These are phyloP conservation scores for Penicillium coprophilum DNA, from an alignment of 495 filamentous ascomycete genomes.

Conservation along the genomic window DNA sequence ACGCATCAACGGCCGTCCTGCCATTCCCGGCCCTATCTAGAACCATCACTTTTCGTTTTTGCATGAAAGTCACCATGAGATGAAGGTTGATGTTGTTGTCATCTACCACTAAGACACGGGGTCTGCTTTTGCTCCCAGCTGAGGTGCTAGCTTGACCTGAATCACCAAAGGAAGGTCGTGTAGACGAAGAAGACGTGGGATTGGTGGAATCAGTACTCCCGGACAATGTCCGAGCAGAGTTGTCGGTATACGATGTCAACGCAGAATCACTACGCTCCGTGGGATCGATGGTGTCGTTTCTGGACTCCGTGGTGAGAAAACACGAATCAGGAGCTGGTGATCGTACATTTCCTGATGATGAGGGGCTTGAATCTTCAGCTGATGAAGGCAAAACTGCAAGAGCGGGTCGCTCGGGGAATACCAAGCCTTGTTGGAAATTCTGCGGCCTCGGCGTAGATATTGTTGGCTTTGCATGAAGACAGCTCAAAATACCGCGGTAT, in stretches of 20 bases:
- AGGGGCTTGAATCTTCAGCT: background rate
- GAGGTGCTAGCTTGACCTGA: background rate
- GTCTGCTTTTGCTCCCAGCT: background rate
- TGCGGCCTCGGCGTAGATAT: background rate
- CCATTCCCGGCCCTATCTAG: conserved; percentile 53
- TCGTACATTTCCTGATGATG: background rate
- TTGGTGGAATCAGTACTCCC: background rate
- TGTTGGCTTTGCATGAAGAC: conserved; percentile 11
- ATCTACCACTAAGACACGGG: conserved; percentile 63
- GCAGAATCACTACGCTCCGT: background rate
- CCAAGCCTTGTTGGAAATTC: background rate
- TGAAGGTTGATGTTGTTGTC: conserved; percentile 76
- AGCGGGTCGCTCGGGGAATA: background rate
- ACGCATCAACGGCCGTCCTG: conserved; percentile 50
- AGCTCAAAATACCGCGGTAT: conserved; percentile 48
- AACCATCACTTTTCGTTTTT: conserved; percentile 41
- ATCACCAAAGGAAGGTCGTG: background rate
- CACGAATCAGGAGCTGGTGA: background rate
- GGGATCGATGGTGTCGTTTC: background rate
- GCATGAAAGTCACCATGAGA: conserved; percentile 61
- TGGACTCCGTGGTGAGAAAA: too few relatives aligned
- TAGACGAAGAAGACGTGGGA: background rate
- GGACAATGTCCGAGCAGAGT: background rate
- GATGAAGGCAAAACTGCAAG: background rate
- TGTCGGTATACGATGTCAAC: background rate